These are phyloP conservation scores for Coemansia umbellata DNA, from an alignment of 192 early-diverging fungal genomes.

Conservation along the genomic window DNA sequence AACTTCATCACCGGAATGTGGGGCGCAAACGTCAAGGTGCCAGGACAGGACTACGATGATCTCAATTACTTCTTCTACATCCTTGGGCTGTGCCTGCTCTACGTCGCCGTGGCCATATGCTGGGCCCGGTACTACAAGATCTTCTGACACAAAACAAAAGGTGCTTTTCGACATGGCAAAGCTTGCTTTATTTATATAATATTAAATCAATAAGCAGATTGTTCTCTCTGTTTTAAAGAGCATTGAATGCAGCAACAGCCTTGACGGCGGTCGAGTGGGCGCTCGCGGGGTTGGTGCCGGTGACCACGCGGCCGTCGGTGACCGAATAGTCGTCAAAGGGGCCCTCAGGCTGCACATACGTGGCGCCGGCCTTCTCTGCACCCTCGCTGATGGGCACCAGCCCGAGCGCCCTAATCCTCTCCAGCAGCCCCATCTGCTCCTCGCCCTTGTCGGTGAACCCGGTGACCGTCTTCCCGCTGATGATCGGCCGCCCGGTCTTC, in stretches of 20 bases:
- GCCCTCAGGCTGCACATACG: constrained; percentile 51
- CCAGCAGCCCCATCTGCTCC: constrained; percentile 39
- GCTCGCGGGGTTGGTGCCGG: constrained; percentile 67
- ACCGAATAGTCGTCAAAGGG: constrained; percentile 49
- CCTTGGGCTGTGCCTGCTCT: constrained; percentile 34
- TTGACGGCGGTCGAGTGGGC: constrained; percentile 50
- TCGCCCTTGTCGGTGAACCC: constrained; percentile 74
- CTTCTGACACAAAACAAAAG: constrained; percentile 13
- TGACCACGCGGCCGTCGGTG: constrained; percentile 64
- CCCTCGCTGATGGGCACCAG: constrained; percentile 45
- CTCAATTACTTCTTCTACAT: constrained; percentile 46
- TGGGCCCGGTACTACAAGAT: constrained; percentile 40
- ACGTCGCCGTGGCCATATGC: constrained; percentile 29
- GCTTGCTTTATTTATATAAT: neutral
- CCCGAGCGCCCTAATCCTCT: constrained; percentile 29
- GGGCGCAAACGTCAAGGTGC: constrained; percentile 57
- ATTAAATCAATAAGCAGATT: neutral
- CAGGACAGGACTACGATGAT: constrained; percentile 42
- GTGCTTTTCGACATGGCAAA: neutral
- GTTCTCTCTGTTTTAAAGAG: constrained; percentile 5
- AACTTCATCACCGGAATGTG: constrained; percentile 82
- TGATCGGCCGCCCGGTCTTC: constrained; percentile 54
- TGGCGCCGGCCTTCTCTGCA: constrained; percentile 52
- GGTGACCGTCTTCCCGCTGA: constrained; percentile 63
- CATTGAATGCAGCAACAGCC: constrained; percentile 32